Percentiles rank a stretch among this genome's conserved stretches.
These are phyloP conservation scores for Tetracladium setigerum DNA, from an alignment of 495 filamentous ascomycete species.

Conservation along the genomic window DNA sequence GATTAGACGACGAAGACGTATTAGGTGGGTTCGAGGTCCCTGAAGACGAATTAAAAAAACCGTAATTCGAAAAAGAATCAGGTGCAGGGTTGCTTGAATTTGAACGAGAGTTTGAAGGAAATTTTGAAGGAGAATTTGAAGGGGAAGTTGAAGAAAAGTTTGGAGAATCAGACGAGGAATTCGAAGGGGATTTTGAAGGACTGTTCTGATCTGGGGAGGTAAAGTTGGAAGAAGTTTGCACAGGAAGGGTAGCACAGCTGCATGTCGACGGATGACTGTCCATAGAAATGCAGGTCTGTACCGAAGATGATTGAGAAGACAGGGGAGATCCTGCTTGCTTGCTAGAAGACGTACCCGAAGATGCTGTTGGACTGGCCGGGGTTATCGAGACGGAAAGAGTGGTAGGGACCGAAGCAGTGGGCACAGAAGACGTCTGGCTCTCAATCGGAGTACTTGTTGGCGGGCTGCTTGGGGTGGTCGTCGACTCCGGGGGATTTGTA, in stretches of 20 bases:
- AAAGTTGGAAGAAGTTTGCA: too few species aligned
- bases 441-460: neutral
- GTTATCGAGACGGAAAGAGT: neutral
- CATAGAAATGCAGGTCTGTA: neutral
- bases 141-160: neutral
- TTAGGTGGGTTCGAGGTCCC: too few species aligned
- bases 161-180: neutral
- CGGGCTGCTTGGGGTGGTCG: neutral
- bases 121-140: neutral
- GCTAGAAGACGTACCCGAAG: too few species aligned
- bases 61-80: neutral
- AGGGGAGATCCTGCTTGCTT: too few species aligned
- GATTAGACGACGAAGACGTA: neutral
- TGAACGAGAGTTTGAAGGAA: neutral
- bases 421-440: conserved; percentile 2
- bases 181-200: too few species aligned
- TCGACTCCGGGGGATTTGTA: neutral
- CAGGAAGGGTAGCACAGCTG: too few species aligned
- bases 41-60: conserved; percentile 13
- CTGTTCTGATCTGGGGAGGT: too few species aligned
- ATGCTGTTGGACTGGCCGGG: too few species aligned
- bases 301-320: neutral
- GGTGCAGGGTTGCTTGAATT: neutral
- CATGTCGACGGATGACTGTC: too few species aligned
- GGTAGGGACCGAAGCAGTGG: neutral